Base-by-base conservation (phyloP, 352 stramenopile genomes). In the Phytophthora pinifolia region DNA sequence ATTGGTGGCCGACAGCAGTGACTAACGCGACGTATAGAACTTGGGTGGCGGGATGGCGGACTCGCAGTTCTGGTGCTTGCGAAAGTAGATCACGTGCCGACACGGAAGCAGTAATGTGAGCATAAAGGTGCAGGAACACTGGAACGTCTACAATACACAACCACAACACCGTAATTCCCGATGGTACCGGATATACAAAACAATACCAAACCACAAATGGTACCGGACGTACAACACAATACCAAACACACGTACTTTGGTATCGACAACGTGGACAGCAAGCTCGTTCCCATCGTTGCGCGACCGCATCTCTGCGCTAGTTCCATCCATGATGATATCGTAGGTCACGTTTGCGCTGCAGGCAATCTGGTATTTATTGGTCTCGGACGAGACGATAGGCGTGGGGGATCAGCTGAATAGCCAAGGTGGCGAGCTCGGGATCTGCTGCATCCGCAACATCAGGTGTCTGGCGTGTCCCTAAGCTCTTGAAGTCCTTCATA, bases 81-180 rank as follows among this genome's bases (percentile, higher is more conserved):
- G 32, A 13, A 46, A 56, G 38, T 30, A 52, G 22, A 57, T 47
- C 0, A 53, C 33, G 13, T 63, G 31, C 5, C 46, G 9, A 12
- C 55, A 63, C 9, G 46, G 54, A 22, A 63, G 18, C 15, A 63
- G 15, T 9, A 63, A 8, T 9, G 39, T 63, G 8, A 7, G 17
- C 45, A 57, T 63, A 18, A 62, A 50, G 0, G 12, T 29, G 39
- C 31, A 56, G 6, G 34, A 50, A 20, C 36, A 62, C 32, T 51
- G 35, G 33, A 42, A 60, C 12, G 52, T 53, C 42, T 53, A 36
- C 43, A 60, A 32, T 33, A 43, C 20, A 25, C 38, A 44, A 41
- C 1, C 20, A 22, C 20, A 22, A 22, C 20, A 30, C 35, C 41
- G 34, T 35, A 32, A 34, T 37, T 48, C 38, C 12, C 46, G 39